phyloP scores from a whole-genome alignment of 2,329 filamentous ascomycete species.

The Talaromyces funiculosus region DNA sequence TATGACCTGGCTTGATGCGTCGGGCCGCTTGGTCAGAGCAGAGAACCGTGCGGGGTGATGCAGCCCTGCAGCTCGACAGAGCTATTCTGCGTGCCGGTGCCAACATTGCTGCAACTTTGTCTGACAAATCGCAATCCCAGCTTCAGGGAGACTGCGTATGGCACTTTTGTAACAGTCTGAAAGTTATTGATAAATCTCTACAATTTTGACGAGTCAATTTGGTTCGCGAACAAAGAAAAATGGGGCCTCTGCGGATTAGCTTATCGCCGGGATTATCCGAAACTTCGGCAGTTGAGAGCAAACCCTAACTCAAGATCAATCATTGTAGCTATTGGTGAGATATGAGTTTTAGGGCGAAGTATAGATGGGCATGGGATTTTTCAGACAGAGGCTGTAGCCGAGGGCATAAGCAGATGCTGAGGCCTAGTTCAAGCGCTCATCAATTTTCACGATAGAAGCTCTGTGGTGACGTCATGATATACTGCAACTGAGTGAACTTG shows the following conservation, averaged over 20 bases:
- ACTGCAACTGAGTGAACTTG: neutral
- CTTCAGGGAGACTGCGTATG: neutral
- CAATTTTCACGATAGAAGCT: neutral
- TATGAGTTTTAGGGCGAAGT: neutral
- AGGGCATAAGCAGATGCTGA: neutral
- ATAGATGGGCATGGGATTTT: neutral
- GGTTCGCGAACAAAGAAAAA: conserved; percentile 3
- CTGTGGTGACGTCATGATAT: neutral
- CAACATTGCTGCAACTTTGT: neutral
- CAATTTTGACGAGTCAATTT: neutral
- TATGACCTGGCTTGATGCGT: neutral
- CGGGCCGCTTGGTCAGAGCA: neutral
- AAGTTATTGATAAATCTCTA: neutral
- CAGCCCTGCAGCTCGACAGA: conserved; percentile 7
- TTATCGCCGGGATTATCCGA: conserved; percentile 4
- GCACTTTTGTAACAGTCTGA: neutral
- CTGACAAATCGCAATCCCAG: neutral
- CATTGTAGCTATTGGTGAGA: neutral
- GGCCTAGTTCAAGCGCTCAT: neutral
- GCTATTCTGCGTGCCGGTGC: conserved; percentile 7
- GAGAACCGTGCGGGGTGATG: neutral
- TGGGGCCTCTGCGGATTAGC: neutral
- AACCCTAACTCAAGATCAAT: neutral
- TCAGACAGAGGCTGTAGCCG: neutral
- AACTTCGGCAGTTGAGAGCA: neutral